Base-by-base conservation (phyloP, 768 basidiomycete genomes). In the Collybia sp. region DNA sequence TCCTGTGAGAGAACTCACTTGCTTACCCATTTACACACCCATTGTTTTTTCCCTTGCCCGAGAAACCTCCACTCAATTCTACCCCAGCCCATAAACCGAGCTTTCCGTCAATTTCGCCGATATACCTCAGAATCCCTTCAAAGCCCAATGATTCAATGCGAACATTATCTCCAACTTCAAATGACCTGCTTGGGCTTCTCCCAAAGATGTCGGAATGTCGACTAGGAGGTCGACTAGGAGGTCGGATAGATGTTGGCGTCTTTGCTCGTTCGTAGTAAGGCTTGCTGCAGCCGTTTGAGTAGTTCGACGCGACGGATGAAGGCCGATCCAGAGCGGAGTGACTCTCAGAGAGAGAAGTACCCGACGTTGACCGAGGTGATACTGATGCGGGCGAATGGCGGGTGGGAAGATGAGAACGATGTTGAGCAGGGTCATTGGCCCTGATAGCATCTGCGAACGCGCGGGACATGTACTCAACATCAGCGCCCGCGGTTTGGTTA, bases 31-130 rank as follows among this genome's bases (percentile, higher is more conserved):
- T 76, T 4, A 95, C 93, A 38, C 81, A 79, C 30, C 95, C 95
- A 56, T 97, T 81, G 57, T 99, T 99, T 70, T 98, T 99, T 1
- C 95, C 95, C 62, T 88, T 89, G 15, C 95, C 93, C 13, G 76
- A 64, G 59, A 93, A 95, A 5, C 89, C 88, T 31, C 84, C 85
- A 54, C 79, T 71, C 16, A 99, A 73, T 65, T 97, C 91, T 16
- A 99, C 90, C 12, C 95, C 95, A 12, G 90, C 95, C 89, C 91
- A 99, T 5, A 83, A 67, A 3, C 94, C 95, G 2, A 79, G 73
- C 63, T 97, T 97, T 42, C 90, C 90, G 13, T 88, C 84, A 45
- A 96, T 93, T 53, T 80, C 77, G 5, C 95, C 95, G 13, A 94
- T 50, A 64, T 82, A 97, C 49, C 80, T 70, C 37, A 98, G 65